Conservation (phyloP, 1,139 yeast genomes). For the Lodderomyces pseudojiufengensis region DNA sequence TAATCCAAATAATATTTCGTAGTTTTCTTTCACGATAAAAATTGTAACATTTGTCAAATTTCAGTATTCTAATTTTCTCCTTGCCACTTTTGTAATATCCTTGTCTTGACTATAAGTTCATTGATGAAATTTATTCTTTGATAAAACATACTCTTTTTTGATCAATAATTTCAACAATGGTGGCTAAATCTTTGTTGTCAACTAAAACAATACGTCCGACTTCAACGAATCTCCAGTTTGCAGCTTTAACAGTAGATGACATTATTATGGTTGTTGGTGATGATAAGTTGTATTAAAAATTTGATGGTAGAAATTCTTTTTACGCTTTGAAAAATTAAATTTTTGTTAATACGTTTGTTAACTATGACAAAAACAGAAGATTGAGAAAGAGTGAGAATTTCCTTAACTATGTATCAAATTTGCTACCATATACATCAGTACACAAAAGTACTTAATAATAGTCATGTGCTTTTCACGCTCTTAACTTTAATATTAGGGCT, state of each 20-base stretch:
- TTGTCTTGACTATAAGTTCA: too few relatives aligned
- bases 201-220: constrained; percentile 98
- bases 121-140: too few relatives aligned
- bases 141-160: constrained; percentile 89
- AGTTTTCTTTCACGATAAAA: too few relatives aligned
- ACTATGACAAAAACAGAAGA: too few relatives aligned
- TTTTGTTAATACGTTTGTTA: too few relatives aligned
- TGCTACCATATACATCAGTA: too few relatives aligned
- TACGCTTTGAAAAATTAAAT: constrained; percentile 6
- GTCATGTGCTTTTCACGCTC: too few relatives aligned
- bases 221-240: constrained; percentile 99
- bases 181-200: constrained; percentile 79
- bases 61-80: constrained; percentile 1
- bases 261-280: constrained; percentile 18
- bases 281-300: constrained; percentile 5
- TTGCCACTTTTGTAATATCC: background rate
- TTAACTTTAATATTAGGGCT: too few relatives aligned
- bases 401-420: too few relatives aligned
- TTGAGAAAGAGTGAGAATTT: too few relatives aligned
- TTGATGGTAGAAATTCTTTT: constrained; percentile 4
- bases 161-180: constrained; percentile 97
- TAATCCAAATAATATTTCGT: too few relatives aligned
- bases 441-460: too few relatives aligned
- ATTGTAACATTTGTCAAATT: background rate
- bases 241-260: constrained; percentile 79